phyloP scores from a whole-genome alignment of 1,139 yeast genomes.

The Ogataea hybrid region DNA sequence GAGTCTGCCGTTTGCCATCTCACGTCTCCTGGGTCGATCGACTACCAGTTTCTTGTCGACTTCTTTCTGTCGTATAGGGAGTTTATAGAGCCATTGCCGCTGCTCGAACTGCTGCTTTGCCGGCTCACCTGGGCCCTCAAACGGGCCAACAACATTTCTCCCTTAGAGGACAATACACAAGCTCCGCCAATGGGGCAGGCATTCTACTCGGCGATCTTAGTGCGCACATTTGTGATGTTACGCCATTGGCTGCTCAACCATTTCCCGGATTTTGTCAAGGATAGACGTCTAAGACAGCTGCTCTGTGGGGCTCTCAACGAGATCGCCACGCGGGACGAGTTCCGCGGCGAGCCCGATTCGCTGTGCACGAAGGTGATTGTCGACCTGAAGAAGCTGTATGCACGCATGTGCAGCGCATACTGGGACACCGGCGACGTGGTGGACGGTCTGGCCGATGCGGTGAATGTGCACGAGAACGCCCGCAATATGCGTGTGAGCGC shows the following conservation, averaged over 20 bases:
- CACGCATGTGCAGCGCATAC: constrained; percentile 34
- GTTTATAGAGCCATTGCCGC: constrained; percentile 55
- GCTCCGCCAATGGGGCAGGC: constrained; percentile 23
- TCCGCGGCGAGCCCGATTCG: constrained; percentile 28
- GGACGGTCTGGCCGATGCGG: constrained; percentile 22
- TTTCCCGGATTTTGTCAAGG: constrained; percentile 60
- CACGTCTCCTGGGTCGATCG: constrained; percentile 76
- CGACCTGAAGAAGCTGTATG: constrained; percentile 43
- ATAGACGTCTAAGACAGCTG: constrained; percentile 43
- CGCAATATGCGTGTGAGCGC: constrained; percentile 29
- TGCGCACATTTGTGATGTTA: constrained; percentile 81
- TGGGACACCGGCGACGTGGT: constrained; percentile 39
- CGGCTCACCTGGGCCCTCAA: constrained; percentile 66
- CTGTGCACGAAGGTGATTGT: constrained; percentile 41
- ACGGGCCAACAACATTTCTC: constrained; percentile 1
- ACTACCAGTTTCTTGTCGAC: constrained; percentile 76
- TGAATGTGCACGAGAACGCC: constrained; percentile 29
- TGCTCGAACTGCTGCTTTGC: constrained; percentile 59
- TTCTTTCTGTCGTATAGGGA: constrained; percentile 82
- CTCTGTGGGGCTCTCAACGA: constrained; percentile 52
- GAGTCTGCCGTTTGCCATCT: constrained; percentile 67
- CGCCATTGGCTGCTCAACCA: constrained; percentile 88
- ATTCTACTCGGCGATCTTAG: constrained; percentile 37
- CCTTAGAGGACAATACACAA: neutral
- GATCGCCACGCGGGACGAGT: constrained; percentile 28